A percentile compares a stretch with the other conserved stretches of the same genome.
phyloP scores from a whole-genome alignment of 75 land plant genomes.

The Cupressus sempervirens region DNA sequence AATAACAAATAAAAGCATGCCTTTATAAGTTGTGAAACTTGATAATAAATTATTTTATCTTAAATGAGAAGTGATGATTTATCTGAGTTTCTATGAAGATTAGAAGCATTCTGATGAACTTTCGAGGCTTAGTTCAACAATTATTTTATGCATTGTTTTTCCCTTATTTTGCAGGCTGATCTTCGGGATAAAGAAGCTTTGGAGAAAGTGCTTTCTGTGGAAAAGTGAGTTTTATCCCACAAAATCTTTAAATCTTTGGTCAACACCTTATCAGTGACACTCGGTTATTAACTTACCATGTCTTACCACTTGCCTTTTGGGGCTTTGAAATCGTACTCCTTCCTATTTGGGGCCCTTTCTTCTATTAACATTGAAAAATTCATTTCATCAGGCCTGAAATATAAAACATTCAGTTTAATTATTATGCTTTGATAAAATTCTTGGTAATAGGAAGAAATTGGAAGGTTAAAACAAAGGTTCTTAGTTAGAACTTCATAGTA shows the following conservation, averaged over 20 bases:
- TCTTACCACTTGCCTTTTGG: background rate
- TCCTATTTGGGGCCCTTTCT: background rate
- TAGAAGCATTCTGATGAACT: background rate
- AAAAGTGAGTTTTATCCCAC: background rate
- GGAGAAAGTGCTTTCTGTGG: background rate
- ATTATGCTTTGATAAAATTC: background rate
- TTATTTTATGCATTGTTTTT: background rate
- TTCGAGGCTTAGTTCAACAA: background rate
- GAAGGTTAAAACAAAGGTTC: background rate
- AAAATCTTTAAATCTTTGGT: background rate
- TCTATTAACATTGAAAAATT: background rate
- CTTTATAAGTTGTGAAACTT: background rate
- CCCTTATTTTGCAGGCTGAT: background rate
- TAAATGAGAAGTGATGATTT: background rate
- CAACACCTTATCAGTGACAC: background rate
- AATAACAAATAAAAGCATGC: background rate
- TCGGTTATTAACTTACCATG: background rate
- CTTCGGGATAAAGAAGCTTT: conserved; percentile 6
- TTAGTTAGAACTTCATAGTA: background rate
- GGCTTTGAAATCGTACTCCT: background rate
- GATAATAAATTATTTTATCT: background rate
- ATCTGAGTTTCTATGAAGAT: background rate
- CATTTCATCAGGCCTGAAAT: background rate
- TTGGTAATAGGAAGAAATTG: background rate
- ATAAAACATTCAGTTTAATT: background rate